Conservation (phyloP, 257 asterid genomes). For the Rhazya stricta region DNA sequence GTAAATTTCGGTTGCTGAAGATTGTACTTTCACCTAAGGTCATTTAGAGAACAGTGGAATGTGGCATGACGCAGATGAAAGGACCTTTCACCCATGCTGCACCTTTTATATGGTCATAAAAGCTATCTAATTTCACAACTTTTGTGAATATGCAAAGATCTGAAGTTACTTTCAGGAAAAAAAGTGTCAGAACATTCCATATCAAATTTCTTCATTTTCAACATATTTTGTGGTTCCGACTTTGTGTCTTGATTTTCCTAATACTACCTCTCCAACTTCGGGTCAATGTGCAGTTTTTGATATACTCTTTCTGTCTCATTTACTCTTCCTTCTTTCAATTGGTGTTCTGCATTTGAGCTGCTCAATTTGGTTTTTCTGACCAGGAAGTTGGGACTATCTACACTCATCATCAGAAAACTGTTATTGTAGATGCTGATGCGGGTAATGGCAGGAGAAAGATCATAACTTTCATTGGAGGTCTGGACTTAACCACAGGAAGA, state of each 20-base stretch:
- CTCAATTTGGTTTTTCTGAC: conserved; percentile 9
- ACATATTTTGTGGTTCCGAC: not conserved
- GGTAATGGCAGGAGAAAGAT: conserved; percentile 53
- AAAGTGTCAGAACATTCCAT: too few species aligned
- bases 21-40: not conserved
- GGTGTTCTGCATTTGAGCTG: not conserved
- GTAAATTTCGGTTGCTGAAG: not conserved
- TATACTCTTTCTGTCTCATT: not conserved
- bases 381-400: conserved; percentile 92
- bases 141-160: not conserved
- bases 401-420: conserved; percentile 94
- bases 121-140: not conserved
- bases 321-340: not conserved
- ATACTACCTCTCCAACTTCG: not conserved
- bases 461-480: conserved; percentile 82
- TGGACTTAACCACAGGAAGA: conserved; percentile 87
- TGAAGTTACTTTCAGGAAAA: not conserved
- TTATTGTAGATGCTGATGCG: conserved; percentile 70
- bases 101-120: not conserved
- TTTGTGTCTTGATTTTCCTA: not conserved
- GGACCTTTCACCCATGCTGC: not conserved
- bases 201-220: not conserved
- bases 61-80: not conserved
- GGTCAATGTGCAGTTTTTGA: not conserved
- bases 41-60: not conserved